Conservation (phyloP, 805 yeast genomes). For the Komagataella pseudopastoris region DNA sequence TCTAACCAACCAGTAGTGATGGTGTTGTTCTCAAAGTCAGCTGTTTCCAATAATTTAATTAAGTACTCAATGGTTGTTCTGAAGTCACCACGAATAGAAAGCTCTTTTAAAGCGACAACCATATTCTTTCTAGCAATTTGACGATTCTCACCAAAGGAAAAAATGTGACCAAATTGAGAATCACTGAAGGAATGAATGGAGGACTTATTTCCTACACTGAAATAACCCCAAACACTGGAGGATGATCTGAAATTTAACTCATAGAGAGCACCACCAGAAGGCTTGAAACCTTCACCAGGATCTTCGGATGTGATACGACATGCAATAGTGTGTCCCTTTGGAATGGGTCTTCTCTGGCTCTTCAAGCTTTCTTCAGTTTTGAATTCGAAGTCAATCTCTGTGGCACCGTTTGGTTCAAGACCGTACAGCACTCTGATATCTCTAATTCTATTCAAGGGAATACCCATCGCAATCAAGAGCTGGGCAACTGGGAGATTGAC, state of each 20-base stretch:
- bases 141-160: slow-evolving; percentile 98
- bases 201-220: slow-evolving; percentile 92
- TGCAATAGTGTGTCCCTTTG: slow-evolving; percentile 98
- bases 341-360: slow-evolving; percentile 83
- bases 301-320: slow-evolving; percentile 99
- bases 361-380: slow-evolving; percentile 54
- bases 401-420: slow-evolving; percentile 86
- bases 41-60: slow-evolving; percentile 89
- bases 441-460: slow-evolving; percentile 87
- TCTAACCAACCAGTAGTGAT: slow-evolving; percentile 99
- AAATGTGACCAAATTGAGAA: slow-evolving; percentile 97
- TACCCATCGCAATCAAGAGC: slow-evolving; percentile 98
- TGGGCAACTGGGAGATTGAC: slow-evolving; percentile 98
- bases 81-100: slow-evolving; percentile 96
- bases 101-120: slow-evolving; percentile 96
- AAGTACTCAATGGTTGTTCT: slow-evolving; percentile 96
- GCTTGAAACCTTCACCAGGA: slow-evolving; percentile 98
- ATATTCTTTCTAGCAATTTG: slow-evolving; percentile 96
- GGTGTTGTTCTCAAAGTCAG: slow-evolving; percentile 91
- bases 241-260: slow-evolving; percentile 95
- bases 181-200: slow-evolving; percentile 97
- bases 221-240: slow-evolving; percentile 99
- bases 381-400: slow-evolving; percentile 86
- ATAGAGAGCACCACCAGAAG: slow-evolving; percentile 92
- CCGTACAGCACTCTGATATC: slow-evolving; percentile 92